phyloP scores from a whole-genome alignment of 1,284 basidiomycete species.

The Leccinum variabile region DNA sequence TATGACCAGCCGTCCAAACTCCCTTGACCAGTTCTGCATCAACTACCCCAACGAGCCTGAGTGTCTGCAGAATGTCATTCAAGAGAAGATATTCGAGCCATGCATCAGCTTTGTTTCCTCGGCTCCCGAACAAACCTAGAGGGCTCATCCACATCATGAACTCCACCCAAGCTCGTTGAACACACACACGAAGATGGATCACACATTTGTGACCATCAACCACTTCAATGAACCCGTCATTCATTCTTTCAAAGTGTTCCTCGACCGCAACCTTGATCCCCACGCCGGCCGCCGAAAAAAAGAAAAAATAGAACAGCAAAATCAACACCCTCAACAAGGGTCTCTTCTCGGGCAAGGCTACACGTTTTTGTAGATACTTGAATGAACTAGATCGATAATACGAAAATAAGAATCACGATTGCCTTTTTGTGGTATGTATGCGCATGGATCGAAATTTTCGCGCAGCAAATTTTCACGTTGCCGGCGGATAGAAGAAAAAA shows the following conservation, averaged over 20 bases:
- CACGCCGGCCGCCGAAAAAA: too few species aligned
- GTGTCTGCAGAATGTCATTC: slow-evolving; percentile 81
- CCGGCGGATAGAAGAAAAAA: too few species aligned
- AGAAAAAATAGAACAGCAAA: too few species aligned
- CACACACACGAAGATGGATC: slow-evolving; percentile 86
- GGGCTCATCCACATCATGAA: slow-evolving; percentile 98
- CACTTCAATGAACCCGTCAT: slow-evolving; percentile 92
- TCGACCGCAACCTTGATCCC: slow-evolving; percentile 87
- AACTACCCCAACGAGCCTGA: slow-evolving; percentile 86
- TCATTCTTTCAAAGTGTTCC: slow-evolving; percentile 88
- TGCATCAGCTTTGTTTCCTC: slow-evolving; percentile 70
- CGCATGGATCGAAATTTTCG: too few species aligned
- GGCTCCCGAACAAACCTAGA: slow-evolving; percentile 81
- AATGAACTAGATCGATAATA: too few species aligned
- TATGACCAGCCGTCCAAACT: slow-evolving; percentile 81
- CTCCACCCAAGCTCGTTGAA: slow-evolving; percentile 81
- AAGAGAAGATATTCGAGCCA: slow-evolving; percentile 70
- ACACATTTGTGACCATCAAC: slow-evolving; percentile 92
- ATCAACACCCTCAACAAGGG: slow-evolving; percentile 36
- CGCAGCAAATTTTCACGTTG: too few species aligned
- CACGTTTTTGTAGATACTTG: too few species aligned
- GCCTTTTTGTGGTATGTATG: too few species aligned
- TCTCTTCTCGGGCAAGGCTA: neutral
- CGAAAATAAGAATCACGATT: too few species aligned
- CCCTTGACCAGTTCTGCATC: slow-evolving; percentile 94